Evolutionary conservation across 2,329 filamentous ascomycete genomes (phyloP).

Genomic region (Exophiala mesophila): DNA sequence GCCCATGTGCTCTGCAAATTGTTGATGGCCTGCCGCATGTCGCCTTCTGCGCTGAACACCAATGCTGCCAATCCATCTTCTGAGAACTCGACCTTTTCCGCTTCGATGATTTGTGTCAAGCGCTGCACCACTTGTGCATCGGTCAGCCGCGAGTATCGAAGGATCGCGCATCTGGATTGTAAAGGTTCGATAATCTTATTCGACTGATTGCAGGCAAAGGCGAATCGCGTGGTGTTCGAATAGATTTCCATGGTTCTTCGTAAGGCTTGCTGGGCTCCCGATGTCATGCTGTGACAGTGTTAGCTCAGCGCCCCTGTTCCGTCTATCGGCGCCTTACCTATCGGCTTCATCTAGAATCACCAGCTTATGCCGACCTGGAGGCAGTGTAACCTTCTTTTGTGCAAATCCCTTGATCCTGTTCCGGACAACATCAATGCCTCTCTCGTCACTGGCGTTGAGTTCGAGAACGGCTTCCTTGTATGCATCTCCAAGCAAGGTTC

Average conservation of each 20-base stretch:
- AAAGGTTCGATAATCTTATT: slow-evolving; percentile 99
- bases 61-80: slow-evolving; percentile 94
- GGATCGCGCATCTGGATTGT: slow-evolving; percentile 91
- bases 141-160: slow-evolving; percentile 87
- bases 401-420: slow-evolving; percentile 98
- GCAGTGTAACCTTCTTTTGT: slow-evolving; percentile 96
- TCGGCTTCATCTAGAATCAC: slow-evolving; percentile 98
- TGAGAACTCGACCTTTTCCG: slow-evolving; percentile 82
- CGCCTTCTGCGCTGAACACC: slow-evolving; percentile 93
- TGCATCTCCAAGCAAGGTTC: slow-evolving; percentile 82
- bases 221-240: slow-evolving; percentile 90
- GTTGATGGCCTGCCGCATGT: slow-evolving; percentile 99
- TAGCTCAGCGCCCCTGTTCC: slow-evolving; percentile 7
- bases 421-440: slow-evolving; percentile 94
- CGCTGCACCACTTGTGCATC: slow-evolving; percentile 90
- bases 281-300: slow-evolving; percentile 69
- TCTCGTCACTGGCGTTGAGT: slow-evolving; percentile 91
- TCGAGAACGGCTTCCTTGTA: slow-evolving; percentile 98
- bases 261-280: slow-evolving; percentile 90
- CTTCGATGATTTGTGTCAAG: slow-evolving; percentile 84
- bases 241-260: slow-evolving; percentile 98
- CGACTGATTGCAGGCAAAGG: slow-evolving; percentile 96
- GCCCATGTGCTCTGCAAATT: slow-evolving; percentile 91
- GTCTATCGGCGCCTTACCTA: slow-evolving; percentile 44
- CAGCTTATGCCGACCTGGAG: slow-evolving; percentile 84